Evolutionary conservation across 2,329 filamentous ascomycete species (phyloP), one percentile per base, ranked within the genome.

Genomic region (Chaetomiaceae sp.): DNA sequence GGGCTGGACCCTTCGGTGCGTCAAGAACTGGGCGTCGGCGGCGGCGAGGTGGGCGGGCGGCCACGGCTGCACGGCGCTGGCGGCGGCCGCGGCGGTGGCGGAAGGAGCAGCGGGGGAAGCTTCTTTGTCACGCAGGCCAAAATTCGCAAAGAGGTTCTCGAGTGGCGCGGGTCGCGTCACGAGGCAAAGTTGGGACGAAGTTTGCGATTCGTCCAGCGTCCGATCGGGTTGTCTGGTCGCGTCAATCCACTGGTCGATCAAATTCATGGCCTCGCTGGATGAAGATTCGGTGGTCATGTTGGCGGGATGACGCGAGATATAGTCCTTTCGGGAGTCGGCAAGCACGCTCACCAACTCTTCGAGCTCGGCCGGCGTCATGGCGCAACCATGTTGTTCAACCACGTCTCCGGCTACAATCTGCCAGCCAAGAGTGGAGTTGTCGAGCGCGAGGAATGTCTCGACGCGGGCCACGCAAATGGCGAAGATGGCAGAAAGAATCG

Each of bases 231-330:
- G n/a, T n/a, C n/a, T n/a, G n/a, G n/a, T n/a, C n/a, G 45, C 43
- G 16, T 45, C 38, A 21, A 42, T 21, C 46, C 46, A 49, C 39
- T 16, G 31, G 17, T 43, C 46, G 8, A 43, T 43, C 27, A 49
- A 14, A 5, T 4, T 16, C 16, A 16, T 30, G 31, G 38, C 31
- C n/a, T 16, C n/a, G 21, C 6, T 20, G 30, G 46, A 5, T 5
- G 20, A 13, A 13, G 17, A 12, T n/a, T n/a, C n/a, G 6, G 33
- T 8, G 19, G 10, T 19, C 2, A 14, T 12, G 12, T 20, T 3
- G 20, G 3, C 8, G 39, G 20, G 10, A 21, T 19, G 14, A 5
- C 17, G 13, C 23, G 9, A 9, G 4, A 31, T 17, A 12, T 30
- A 43, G 3, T 14, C n/a, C 10, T 10, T 5, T 1, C 46, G 19